phyloP scores from a whole-genome alignment of 495 filamentous ascomycete genomes.

The Penicillium antarcticum region DNA sequence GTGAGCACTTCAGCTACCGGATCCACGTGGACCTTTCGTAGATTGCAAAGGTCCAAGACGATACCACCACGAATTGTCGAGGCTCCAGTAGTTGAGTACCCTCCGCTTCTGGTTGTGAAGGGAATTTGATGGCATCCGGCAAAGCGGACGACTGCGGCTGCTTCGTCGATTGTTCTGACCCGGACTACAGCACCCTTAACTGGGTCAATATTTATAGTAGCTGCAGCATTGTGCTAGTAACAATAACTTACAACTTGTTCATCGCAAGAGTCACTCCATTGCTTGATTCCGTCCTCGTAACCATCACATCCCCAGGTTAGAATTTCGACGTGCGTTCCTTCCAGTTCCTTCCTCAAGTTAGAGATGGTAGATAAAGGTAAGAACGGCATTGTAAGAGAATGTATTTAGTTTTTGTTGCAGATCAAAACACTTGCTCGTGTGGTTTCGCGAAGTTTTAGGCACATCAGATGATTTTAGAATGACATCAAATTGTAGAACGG shows the following conservation, averaged over 20 bases:
- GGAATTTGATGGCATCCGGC: neutral
- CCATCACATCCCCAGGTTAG: neutral
- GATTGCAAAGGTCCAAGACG: slow-evolving; percentile 44
- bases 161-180: neutral
- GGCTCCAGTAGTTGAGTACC: slow-evolving; percentile 1
- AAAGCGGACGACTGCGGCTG: neutral
- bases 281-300: neutral
- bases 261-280: neutral
- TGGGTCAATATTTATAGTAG: too few relatives aligned
- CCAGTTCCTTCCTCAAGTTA: neutral
- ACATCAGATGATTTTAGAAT: too few relatives aligned
- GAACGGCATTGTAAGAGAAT: too few relatives aligned
- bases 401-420: too few relatives aligned
- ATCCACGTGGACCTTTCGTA: slow-evolving; percentile 41
- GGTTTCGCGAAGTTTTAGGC: too few relatives aligned
- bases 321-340: neutral
- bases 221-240: neutral
- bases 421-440: too few relatives aligned
- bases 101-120: neutral
- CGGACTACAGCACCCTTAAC: too few relatives aligned
- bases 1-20: slow-evolving; percentile 30
- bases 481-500: too few relatives aligned
- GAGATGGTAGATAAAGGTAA: neutral
- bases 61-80: slow-evolving; percentile 24
- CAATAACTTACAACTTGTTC: neutral